These are phyloP conservation scores for Fusarium piperis DNA, from an alignment of 2,329 filamentous ascomycete genomes.

Conservation along the genomic window DNA sequence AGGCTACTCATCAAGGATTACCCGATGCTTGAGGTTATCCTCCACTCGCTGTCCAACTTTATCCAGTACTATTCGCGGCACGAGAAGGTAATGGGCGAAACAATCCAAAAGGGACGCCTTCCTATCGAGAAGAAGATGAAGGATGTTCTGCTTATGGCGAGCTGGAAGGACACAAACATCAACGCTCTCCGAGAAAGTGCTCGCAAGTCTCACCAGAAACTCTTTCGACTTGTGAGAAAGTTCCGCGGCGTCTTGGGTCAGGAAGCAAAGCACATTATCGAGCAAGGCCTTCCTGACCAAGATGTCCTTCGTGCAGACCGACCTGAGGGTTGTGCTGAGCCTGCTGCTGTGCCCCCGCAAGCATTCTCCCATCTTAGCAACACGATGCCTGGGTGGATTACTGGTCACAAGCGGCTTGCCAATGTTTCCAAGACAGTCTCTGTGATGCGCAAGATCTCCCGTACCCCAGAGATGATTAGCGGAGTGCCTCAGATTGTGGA, in stretches of 20 bases:
- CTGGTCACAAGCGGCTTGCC: constrained; percentile 71
- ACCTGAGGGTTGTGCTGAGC: background rate
- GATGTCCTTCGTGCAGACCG: constrained; percentile 30
- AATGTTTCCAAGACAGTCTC: constrained; percentile 75
- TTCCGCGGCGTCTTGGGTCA: constrained; percentile 83
- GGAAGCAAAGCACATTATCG: constrained; percentile 73
- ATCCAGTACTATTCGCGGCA: constrained; percentile 79
- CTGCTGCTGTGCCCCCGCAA: constrained; percentile 14
- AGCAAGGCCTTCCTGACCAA: constrained; percentile 67
- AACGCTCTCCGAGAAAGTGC: constrained; percentile 89
- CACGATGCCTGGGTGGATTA: constrained; percentile 50
- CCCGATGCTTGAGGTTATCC: constrained; percentile 65
- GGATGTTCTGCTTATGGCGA: constrained; percentile 90
- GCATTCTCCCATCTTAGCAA: constrained; percentile 35
- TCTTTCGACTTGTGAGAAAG: constrained; percentile 91
- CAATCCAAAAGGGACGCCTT: constrained; percentile 72
- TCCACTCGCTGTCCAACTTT: constrained; percentile 78
- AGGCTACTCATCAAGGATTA: constrained; percentile 68
- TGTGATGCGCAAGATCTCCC: constrained; percentile 76
- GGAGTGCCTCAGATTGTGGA: constrained; percentile 70
- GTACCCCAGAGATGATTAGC: constrained; percentile 60
- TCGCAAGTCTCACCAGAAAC: constrained; percentile 86
- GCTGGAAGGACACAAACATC: constrained; percentile 99
- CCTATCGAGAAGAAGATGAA: constrained; percentile 91
- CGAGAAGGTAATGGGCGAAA: constrained; percentile 70